These are phyloP conservation scores for Exophiala calicioides DNA, from an alignment of 2,329 filamentous ascomycete species.

Conservation along the genomic window DNA sequence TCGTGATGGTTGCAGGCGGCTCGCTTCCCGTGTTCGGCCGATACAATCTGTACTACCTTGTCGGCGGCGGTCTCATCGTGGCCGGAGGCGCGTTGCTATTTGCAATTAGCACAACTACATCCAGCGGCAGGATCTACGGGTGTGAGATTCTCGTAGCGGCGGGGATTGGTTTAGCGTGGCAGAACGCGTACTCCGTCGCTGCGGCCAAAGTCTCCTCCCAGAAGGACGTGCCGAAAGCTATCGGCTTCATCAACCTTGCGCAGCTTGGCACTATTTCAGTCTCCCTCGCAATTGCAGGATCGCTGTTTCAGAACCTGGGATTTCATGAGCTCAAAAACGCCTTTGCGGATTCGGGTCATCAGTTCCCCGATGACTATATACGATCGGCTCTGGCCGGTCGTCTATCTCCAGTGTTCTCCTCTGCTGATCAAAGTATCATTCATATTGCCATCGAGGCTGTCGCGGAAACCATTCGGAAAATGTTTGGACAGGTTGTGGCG, in stretches of 20 bases:
- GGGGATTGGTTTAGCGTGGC: slow-evolving; percentile 27
- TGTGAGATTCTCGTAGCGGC: slow-evolving; percentile 32
- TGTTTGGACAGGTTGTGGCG: slow-evolving; percentile 28
- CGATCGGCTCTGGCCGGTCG: slow-evolving; percentile 13
- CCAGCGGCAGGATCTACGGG: slow-evolving; percentile 31
- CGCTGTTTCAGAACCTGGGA: slow-evolving; percentile 15
- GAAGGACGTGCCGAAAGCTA: slow-evolving; percentile 1
- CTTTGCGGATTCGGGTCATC: slow-evolving; percentile 7
- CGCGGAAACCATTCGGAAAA: slow-evolving; percentile 26
- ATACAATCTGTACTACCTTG: slow-evolving; percentile 35
- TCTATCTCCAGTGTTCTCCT: slow-evolving; percentile 18
- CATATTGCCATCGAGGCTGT: slow-evolving; percentile 25
- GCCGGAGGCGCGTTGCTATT: slow-evolving; percentile 28
- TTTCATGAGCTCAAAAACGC: slow-evolving; percentile 13
- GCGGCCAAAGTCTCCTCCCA: slow-evolving; percentile 2
- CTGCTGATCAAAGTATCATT: slow-evolving; percentile 21
- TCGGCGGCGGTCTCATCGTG: slow-evolving; percentile 30
- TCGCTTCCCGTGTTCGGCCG: slow-evolving; percentile 30
- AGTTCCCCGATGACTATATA: slow-evolving; percentile 16
- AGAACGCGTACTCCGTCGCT: slow-evolving; percentile 29
- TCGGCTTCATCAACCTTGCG: slow-evolving; percentile 14
- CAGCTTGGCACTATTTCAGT: slow-evolving; percentile 11
- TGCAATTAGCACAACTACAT: slow-evolving; percentile 27
- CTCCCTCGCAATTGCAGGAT: slow-evolving; percentile 13
- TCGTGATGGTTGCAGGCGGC: slow-evolving; percentile 29